These are phyloP conservation scores for Teratosphaeria epicoccoides DNA, from an alignment of 2,329 filamentous ascomycete genomes.

Conservation along the genomic window DNA sequence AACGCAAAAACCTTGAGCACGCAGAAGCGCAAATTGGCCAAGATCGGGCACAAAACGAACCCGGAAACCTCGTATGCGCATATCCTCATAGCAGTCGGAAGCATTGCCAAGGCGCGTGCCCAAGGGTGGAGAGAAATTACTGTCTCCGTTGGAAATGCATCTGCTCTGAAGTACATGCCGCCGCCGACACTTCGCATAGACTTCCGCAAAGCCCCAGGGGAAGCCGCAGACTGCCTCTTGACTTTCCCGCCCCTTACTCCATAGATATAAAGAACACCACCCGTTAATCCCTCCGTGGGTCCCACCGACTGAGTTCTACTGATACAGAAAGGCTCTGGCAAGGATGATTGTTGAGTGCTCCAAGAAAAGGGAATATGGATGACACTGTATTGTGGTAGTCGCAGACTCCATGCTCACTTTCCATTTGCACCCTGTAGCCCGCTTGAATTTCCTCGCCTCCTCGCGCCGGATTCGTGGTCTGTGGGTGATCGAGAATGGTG, in stretches of 20 bases:
- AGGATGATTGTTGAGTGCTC: not conserved
- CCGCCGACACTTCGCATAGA: not conserved
- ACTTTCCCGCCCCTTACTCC: not conserved
- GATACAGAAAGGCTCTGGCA: not conserved
- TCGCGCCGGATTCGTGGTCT: not conserved
- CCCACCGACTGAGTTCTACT: not conserved
- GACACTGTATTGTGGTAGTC: not conserved
- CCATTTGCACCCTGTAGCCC: not conserved
- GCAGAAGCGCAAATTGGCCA: not conserved
- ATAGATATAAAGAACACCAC: not conserved
- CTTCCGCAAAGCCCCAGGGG: not conserved
- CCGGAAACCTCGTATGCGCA: too few species aligned
- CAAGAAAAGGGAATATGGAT: not conserved
- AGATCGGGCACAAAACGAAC: not conserved
- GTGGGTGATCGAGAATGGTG: not conserved
- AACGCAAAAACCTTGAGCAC: not conserved
- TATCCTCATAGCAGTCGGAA: not conserved
- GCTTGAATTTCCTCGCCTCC: not conserved
- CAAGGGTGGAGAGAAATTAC: not conserved
- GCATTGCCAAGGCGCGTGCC: not conserved
- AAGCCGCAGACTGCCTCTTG: not conserved
- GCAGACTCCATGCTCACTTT: not conserved
- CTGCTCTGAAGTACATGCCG: not conserved
- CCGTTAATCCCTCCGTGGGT: not conserved
- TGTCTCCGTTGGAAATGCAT: not conserved